Evolutionary conservation across 2,329 filamentous ascomycete genomes (phyloP), one percentile per base, ranked within the genome.

Genomic region (Pseudocercospora macadamiae): DNA sequence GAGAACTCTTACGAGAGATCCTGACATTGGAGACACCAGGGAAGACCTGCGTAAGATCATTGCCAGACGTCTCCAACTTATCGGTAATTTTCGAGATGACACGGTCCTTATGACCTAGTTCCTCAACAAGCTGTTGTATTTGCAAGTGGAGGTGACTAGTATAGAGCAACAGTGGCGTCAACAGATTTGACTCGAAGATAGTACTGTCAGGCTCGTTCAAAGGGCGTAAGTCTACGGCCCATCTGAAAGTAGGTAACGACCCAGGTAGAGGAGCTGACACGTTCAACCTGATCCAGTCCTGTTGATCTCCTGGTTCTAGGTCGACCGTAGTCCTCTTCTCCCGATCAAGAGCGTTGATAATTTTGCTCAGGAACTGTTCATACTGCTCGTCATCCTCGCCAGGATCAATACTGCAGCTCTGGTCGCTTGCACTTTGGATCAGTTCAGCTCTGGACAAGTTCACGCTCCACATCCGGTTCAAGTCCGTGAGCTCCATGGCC

Each of bases 391-490:
- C 77, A 60, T 88, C 87, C 64, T 89, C 86, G 69, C 83, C 86
- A 1, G 90, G 86, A 70, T 93, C 89, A 61, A 93, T 91, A 61
- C 83, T 86, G 14, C 87, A 89, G 66, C 86, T 82, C 65, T 87
- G 81, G 21, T 82, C 75, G 56, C 84, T 79, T 26, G 85, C 88
- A 59, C 88, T 83, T 59, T 80, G 76, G 55, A 86, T 81, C 57
- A 93, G 88, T 9, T 78, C 80, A n/a, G 78, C 79, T 19, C 84
- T 78, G 56, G 86, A 82, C 19, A 92, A 75, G 7, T 73, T 79
- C 74, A 93, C 89, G 23, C 78, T 75, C 90, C 90, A 95, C n/a
- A 92, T 77, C 64, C 86, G 83, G 69, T 83, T 86, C 59, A 92
- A 79, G 70, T 93, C 90, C 2, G 89, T 91, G 36, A 93, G 70